Percentiles rank a stretch among this genome's conserved stretches.
These are phyloP conservation scores for Evernia prunastri DNA, from an alignment of 495 filamentous ascomycete species.

Conservation along the genomic window DNA sequence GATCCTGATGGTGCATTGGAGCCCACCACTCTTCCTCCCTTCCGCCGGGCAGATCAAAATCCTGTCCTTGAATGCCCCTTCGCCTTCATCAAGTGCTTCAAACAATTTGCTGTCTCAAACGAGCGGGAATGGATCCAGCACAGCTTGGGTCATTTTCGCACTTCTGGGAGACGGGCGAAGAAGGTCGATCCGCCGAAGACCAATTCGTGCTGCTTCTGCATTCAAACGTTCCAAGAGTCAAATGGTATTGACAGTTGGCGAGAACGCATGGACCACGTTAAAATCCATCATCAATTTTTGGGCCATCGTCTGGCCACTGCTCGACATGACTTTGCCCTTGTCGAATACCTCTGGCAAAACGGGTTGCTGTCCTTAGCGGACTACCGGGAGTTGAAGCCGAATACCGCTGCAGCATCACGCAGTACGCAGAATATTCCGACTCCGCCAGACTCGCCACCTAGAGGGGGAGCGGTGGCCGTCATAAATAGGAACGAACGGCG, in stretches of 20 bases:
- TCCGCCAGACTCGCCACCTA: constrained; percentile 14
- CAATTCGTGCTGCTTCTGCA: constrained; percentile 25
- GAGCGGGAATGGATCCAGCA: constrained; percentile 19
- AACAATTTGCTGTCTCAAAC: constrained; percentile 6
- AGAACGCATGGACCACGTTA: constrained; percentile 23
- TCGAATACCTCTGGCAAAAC: constrained; percentile 22
- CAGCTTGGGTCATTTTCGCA: constrained; percentile 19
- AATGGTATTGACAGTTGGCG: constrained; percentile 14
- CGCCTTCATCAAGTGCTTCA: constrained; percentile 10
- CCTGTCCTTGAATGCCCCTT: constrained; percentile 22
- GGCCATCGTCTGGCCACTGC: constrained; percentile 19
- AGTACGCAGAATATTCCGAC: constrained; percentile 1
- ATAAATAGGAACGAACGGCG: neutral
- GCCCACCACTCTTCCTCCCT: neutral
- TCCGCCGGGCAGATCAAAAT: neutral
- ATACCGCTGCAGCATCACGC: constrained; percentile 9
- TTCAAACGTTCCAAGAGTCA: constrained; percentile 1
- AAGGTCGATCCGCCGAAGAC: constrained; percentile 13
- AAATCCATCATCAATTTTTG: constrained; percentile 17
- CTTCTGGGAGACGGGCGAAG: neutral
- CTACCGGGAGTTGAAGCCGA: constrained; percentile 22
- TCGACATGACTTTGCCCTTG: constrained; percentile 23
- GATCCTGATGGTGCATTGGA: constrained; percentile 3
- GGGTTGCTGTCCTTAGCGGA: constrained; percentile 11
- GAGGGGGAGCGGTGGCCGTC: neutral